A percentile compares a stretch with the other conserved stretches of the same genome.
Conservation (phyloP, 2,329 filamentous ascomycete genomes). For the Drechslera avenae region DNA sequence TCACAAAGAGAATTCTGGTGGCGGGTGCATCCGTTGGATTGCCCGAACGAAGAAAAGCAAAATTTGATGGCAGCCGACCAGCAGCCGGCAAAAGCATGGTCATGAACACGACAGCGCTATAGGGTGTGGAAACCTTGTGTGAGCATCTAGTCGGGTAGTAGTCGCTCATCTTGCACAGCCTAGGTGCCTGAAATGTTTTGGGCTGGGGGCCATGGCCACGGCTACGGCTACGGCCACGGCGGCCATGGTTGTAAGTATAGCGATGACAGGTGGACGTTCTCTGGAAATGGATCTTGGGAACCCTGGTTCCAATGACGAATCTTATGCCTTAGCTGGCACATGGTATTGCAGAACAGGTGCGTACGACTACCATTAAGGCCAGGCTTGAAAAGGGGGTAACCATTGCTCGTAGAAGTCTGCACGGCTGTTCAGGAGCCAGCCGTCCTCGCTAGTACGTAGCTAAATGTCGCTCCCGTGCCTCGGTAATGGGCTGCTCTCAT, state of each 20-base stretch:
- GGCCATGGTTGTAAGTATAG: slow-evolving; percentile 1
- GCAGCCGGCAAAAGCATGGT: slow-evolving; percentile 27
- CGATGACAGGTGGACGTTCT: slow-evolving; percentile 17
- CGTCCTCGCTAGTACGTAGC: slow-evolving; percentile 12
- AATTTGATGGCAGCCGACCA: slow-evolving; percentile 27
- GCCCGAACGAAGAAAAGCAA: slow-evolving; percentile 28
- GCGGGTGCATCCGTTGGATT: slow-evolving; percentile 28
- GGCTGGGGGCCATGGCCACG: background rate
- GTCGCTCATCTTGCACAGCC: slow-evolving; percentile 6
- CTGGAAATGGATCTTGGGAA: slow-evolving; percentile 16
- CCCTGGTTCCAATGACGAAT: slow-evolving; percentile 35
- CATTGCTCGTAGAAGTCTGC: slow-evolving; percentile 17
- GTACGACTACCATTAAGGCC: background rate
- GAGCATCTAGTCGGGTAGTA: slow-evolving; percentile 15
- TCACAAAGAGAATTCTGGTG: slow-evolving; percentile 12
- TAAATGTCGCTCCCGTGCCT: slow-evolving; percentile 6
- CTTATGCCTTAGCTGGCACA: slow-evolving; percentile 28
- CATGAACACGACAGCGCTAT: slow-evolving; percentile 31
- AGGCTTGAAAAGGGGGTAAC: slow-evolving; percentile 25
- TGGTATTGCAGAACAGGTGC: slow-evolving; percentile 14
- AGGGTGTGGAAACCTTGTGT: slow-evolving; percentile 13
- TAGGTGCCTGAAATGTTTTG: slow-evolving; percentile 9
- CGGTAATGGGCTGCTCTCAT: slow-evolving; percentile 6
- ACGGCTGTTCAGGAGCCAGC: slow-evolving; percentile 19
- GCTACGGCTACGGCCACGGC: background rate